Base-by-base conservation (phyloP, 2,329 filamentous ascomycete genomes). In the Colletotrichum echinochloae region DNA sequence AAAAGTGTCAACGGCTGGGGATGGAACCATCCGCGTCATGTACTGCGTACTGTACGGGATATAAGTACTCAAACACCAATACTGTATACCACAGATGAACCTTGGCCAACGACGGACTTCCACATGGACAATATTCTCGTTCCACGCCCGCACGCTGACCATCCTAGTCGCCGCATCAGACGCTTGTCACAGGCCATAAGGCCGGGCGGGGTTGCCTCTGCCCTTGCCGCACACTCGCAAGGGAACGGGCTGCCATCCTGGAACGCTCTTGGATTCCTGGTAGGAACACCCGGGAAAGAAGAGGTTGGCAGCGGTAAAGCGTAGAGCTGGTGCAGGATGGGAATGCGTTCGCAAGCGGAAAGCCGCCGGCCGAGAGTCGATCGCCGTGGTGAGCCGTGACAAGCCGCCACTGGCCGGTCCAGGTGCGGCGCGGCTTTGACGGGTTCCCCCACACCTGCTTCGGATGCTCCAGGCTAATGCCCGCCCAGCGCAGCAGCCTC, bases 371-470 rank as follows among this genome's bases (percentile, higher is more conserved):
- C 69, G 66, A 54, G 65, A 57, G 64, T 39, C 20, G 70, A 54
- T 55, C 65, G 66, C 66, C 62, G 60, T 23, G 46, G n/a, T 63
- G 60, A 82, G 74, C 82, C 82, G 82, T 73, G 62, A 74, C 68
- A 82, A 84, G 80, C 82, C 82, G 82, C 77, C 65, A 72, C 74
- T 81, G 78, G 79, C 82, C 82, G 82, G 68, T 65, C 60, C 60
- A 73, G 51, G 48, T 56, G 60, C 60, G 69, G 60, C 60, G 52
- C 60, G 66, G 65, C 66, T 65, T 67, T 60, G 60, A 70, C 66
- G 33, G 33, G 2, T 28, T 44, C 37, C 68, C 59, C 60, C 65
- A 48, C 23, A 39, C n/a, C n/a, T 71, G 57, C 64, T 70, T 67
- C 67, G 64, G 52, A 68, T 71, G 52, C 64, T 59, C 65, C 64